These are phyloP conservation scores for Brassica rapa DNA, from an alignment of 345 rosid species.

Conservation along the genomic window DNA sequence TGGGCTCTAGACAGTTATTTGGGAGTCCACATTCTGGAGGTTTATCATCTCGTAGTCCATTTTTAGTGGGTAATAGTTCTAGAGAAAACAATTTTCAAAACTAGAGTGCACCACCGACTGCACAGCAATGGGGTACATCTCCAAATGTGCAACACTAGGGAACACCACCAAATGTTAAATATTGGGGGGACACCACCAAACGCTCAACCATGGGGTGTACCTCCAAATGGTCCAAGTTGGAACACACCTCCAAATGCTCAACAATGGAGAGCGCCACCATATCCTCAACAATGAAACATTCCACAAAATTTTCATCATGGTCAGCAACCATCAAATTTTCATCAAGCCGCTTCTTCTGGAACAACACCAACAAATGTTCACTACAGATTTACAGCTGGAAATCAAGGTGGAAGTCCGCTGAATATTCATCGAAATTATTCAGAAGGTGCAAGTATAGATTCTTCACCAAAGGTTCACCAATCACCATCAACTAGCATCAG, in stretches of 20 bases:
- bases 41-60: neutral
- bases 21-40: neutral
- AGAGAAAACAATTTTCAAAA: neutral
- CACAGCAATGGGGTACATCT: neutral
- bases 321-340: neutral
- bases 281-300: neutral
- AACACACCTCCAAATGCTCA: neutral
- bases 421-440: neutral
- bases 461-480: neutral
- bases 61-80: neutral
- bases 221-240: neutral
- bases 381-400: neutral
- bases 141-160: neutral
- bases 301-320: neutral
- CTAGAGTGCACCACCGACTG: neutral
- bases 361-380: neutral
- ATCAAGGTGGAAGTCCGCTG: neutral
- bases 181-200: neutral
- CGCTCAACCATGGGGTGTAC: neutral
- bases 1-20: neutral
- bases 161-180: neutral
- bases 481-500: neutral
- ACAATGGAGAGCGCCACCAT: neutral
- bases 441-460: neutral
- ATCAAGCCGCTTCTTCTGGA: neutral